Evolutionary conservation across 2,329 filamentous ascomycete species (phyloP), one percentile per base, ranked within the genome.

Genomic region (Claviceps purpurea): DNA sequence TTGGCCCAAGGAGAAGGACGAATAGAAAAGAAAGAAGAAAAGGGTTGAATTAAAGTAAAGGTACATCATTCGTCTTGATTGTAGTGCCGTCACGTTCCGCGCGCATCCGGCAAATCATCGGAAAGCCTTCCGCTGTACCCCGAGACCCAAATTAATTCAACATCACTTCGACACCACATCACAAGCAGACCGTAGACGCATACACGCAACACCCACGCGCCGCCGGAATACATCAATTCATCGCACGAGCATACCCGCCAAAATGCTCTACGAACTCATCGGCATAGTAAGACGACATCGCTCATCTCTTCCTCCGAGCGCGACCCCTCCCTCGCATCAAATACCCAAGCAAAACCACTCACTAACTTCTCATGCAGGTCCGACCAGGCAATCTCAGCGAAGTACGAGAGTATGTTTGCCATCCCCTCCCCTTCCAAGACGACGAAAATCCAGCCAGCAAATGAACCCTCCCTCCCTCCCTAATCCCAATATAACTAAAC

Each of bases 251-350:
- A n/a, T 14, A 5, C 41, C 60, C 62, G 57, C 60, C 65, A 76
- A 68, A 59, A 96, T 98, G 93, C 75, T 98, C 73, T 98, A 98
- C 77, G 93, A 98, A 75, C 76, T 97, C 65, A 93, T 98, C 70
- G 93, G 87, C 69, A 85, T 96, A 72, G 93, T 96, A 73, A 64
- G 85, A 73, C 13, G 26, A 16, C 11, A n/a, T 4, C n/a, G 7
- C 5, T 47, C 8, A 14, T 13, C 3, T 1, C 13, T 40, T 20
- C 30, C 41, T 43, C 38, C 49, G 7, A 4, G 11, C 20, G 30
- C 30, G 10, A 34, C 30, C 10, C 10, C 30, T 34, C 8, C 10
- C 10, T 11, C 30, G 30, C 10, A 11, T 24, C 22, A 20, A n/a
- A 22, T 10, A 24, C 8, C 11, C 11, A 43, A 11, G 18, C 18